These are phyloP conservation scores for Sutorius eximius DNA, from an alignment of 1,284 basidiomycete species.

Conservation along the genomic window DNA sequence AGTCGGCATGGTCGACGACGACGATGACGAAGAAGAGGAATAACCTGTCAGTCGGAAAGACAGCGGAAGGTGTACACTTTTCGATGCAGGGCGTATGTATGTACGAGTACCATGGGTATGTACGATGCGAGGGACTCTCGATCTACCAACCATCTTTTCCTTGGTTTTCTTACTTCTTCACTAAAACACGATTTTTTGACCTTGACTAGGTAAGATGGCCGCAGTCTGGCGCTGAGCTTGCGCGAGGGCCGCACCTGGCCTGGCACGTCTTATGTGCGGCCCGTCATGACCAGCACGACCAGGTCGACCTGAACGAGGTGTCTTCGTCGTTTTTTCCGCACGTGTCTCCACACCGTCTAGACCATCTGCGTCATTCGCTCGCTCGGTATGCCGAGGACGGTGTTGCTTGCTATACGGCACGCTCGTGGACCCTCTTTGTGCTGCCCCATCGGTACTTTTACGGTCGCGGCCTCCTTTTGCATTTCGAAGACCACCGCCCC, in stretches of 20 bases:
- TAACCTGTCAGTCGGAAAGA: neutral
- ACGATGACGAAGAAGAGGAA: constrained; percentile 29
- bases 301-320: neutral
- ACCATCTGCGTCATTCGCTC: neutral
- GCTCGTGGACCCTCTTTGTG: constrained; percentile 3
- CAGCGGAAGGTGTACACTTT: neutral
- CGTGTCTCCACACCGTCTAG: neutral
- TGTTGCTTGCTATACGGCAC: constrained; percentile 2
- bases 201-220: constrained; percentile 77
- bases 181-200: constrained; percentile 84
- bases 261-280: constrained; percentile 47
- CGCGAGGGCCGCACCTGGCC: constrained; percentile 90
- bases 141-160: neutral
- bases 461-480: constrained; percentile 19
- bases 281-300: constrained; percentile 10
- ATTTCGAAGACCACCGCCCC: constrained; percentile 46
- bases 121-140: neutral
- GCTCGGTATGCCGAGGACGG: neutral
- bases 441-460: neutral
- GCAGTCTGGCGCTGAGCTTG: constrained; percentile 83
- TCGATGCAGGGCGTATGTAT: neutral
- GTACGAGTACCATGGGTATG: neutral
- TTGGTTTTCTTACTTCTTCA: neutral
- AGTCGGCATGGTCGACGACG: constrained; percentile 65
- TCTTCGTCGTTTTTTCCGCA: neutral